These are phyloP conservation scores for Penicillium robsamsonii DNA, from an alignment of 495 filamentous ascomycete species.

Conservation along the genomic window DNA sequence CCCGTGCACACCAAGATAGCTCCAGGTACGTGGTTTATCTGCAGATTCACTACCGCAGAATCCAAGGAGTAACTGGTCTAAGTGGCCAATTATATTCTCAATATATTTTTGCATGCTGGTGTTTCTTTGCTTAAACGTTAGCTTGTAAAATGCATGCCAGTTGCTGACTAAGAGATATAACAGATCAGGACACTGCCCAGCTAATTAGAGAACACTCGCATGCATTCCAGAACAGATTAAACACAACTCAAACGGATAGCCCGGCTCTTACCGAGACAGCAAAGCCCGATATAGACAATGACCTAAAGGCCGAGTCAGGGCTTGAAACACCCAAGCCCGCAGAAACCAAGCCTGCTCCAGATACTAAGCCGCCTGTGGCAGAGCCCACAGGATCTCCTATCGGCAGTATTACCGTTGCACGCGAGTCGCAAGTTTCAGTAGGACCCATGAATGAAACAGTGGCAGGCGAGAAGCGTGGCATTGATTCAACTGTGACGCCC, in stretches of 20 bases:
- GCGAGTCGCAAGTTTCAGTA: background rate
- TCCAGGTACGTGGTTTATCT: conserved; percentile 24
- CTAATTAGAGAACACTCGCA: conserved; percentile 15
- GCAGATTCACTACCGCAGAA: background rate
- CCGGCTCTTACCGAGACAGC: background rate
- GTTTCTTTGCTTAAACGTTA: background rate
- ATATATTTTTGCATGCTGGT: background rate
- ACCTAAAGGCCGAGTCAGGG: background rate
- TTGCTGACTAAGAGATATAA: conserved; percentile 21
- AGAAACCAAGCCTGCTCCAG: conserved; percentile 1
- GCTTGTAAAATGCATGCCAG: background rate
- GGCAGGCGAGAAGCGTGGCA: conserved; percentile 34
- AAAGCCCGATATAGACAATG: background rate
- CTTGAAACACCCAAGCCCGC: background rate
- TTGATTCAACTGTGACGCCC: conserved; percentile 21
- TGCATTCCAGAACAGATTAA: conserved; percentile 18
- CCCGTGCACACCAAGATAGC: conserved; percentile 12
- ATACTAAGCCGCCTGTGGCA: background rate
- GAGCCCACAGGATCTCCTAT: background rate
- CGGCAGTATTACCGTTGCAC: conserved; percentile 2
- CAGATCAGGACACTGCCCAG: conserved; percentile 10
- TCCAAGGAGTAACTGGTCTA: background rate
- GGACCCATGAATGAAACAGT: conserved; percentile 18
- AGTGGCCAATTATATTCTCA: background rate
- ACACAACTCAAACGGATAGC: conserved; percentile 21